Conservation (phyloP, 768 basidiomycete species). For the Termitomyces sp. region DNA sequence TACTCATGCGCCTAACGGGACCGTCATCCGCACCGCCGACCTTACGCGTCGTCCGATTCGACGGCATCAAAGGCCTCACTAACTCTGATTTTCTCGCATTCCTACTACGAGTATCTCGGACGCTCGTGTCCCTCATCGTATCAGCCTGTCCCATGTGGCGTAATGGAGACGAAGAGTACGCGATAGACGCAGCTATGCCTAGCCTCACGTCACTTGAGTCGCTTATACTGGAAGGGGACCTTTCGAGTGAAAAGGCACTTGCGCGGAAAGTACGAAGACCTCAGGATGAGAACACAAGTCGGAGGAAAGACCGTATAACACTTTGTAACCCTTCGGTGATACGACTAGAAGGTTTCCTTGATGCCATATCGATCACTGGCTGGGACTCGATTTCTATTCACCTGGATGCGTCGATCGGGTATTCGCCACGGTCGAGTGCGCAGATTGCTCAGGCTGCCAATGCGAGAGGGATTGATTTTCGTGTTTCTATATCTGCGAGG, state of each 20-base stretch:
- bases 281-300: not conserved
- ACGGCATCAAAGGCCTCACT: constrained; percentile 2
- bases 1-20: constrained; percentile 5
- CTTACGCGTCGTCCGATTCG: not conserved
- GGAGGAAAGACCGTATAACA: not conserved
- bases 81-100: constrained; percentile 10
- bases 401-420: not conserved
- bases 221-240: not conserved
- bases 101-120: constrained; percentile 6
- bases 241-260: not conserved
- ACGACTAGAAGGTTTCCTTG: not conserved
- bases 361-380: constrained; percentile 3
- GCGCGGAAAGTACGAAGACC: not conserved
- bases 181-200: constrained; percentile 10
- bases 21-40: not conserved
- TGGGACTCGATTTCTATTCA: constrained; percentile 5
- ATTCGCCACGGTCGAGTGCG: not conserved
- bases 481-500: not conserved
- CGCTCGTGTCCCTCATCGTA: constrained; percentile 2
- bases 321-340: not conserved
- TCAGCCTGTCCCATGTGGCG: constrained; percentile 8
- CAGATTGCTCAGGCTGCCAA: not conserved
- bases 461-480: constrained; percentile 2
- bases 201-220: constrained; percentile 2
- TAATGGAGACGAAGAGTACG: constrained; percentile 10